Conservation (phyloP, 768 basidiomycete genomes). For the Amanita polypyramis region DNA sequence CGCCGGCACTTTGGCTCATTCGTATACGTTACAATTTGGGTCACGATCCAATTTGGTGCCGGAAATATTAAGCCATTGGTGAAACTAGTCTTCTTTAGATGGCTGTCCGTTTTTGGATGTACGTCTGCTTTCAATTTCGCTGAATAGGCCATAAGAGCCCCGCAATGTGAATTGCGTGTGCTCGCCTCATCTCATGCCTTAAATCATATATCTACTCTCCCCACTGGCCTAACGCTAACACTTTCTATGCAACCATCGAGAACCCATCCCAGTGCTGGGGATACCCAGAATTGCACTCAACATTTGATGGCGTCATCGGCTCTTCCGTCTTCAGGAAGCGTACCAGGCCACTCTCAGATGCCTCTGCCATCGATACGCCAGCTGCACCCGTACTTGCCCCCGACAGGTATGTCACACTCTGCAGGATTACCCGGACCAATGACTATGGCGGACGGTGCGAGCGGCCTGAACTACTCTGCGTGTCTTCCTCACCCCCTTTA, state of each 20-base stretch:
- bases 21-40: constrained; percentile 19
- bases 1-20: constrained; percentile 14
- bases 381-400: constrained; percentile 54
- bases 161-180: constrained; percentile 15
- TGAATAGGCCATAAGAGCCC: constrained; percentile 22
- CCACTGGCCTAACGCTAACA: constrained; percentile 13
- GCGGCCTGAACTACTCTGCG: constrained; percentile 16
- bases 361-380: constrained; percentile 60
- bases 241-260: constrained; percentile 15
- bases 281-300: constrained; percentile 14
- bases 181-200: constrained; percentile 23
- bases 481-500: constrained; percentile 11
- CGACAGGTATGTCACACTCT: constrained; percentile 28
- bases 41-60: constrained; percentile 23
- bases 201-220: constrained; percentile 11
- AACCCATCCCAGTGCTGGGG: constrained; percentile 15
- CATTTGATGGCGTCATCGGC: constrained; percentile 11
- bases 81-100: constrained; percentile 24
- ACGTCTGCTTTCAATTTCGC: constrained; percentile 18
- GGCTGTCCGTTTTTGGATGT: constrained; percentile 24
- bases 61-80: constrained; percentile 27
- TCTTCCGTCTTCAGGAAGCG: constrained; percentile 14
- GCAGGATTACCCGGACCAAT: constrained; percentile 10
- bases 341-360: constrained; percentile 18
- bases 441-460: constrained; percentile 11